A percentile compares a stretch with the other conserved stretches of the same genome.
Conservation (phyloP, 805 yeast species). For the Blastobotrys chiropterorum region DNA sequence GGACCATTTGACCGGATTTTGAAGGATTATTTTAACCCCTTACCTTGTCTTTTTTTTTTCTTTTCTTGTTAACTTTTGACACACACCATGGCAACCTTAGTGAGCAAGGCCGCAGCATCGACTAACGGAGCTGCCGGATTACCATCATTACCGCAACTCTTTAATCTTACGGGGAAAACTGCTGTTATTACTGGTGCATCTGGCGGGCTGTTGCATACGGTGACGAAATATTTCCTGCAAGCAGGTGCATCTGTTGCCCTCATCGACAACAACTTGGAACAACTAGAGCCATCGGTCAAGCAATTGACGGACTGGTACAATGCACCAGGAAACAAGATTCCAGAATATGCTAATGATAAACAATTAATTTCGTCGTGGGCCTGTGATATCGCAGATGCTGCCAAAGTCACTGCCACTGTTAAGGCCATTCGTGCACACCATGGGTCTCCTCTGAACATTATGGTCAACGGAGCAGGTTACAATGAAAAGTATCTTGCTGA, state of each 20-base stretch:
- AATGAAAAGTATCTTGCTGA: constrained; percentile 75
- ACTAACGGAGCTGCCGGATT: neutral
- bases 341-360: constrained; percentile 1
- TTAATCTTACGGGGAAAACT: constrained; percentile 42
- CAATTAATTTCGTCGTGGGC: constrained; percentile 49
- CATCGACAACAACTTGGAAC: constrained; percentile 58
- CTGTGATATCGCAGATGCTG: constrained; percentile 66
- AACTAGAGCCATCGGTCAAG: constrained; percentile 50
- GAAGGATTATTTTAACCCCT: no score
- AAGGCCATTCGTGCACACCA: constrained; percentile 50
- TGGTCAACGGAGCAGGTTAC: constrained; percentile 79
- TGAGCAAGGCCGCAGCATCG: neutral
- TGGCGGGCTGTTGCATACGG: constrained; percentile 65
- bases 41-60: no score
- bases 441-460: constrained; percentile 53
- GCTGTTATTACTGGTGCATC: constrained; percentile 78
- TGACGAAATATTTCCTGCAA: constrained; percentile 63
- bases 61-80: neutral
- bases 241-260: constrained; percentile 76
- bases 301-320: constrained; percentile 44
- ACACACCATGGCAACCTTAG: neutral
- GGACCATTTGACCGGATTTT: neutral
- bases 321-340: constrained; percentile 10
- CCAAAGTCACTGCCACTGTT: constrained; percentile 51
- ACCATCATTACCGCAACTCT: constrained; percentile 12